phyloP scores from a whole-genome alignment of 495 filamentous ascomycete species.

The Neurospora tetraspora region DNA sequence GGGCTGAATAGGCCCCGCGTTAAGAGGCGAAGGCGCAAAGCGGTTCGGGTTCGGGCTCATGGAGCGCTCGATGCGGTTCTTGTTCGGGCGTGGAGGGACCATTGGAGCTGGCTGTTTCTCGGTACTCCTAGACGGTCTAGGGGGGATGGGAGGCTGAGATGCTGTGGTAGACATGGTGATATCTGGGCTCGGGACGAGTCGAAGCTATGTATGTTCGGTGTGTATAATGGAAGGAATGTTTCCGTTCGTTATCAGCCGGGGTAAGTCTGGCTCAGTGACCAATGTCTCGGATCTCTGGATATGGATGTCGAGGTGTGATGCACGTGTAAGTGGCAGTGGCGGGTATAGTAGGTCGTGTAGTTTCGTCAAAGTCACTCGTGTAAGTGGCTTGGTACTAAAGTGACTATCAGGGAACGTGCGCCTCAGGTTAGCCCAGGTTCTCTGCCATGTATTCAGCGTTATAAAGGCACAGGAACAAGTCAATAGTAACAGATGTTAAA shows the following conservation, averaged over 20 bases:
- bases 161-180: constrained; percentile 30
- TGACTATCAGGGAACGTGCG: background rate
- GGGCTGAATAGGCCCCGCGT: constrained; percentile 41
- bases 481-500: background rate
- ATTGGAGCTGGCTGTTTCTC: constrained; percentile 38
- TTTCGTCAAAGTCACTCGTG: background rate
- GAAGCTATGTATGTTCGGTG: background rate
- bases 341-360: constrained; percentile 5
- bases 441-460: background rate
- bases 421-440: background rate
- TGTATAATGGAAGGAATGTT: background rate
- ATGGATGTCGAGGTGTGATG: constrained; percentile 3
- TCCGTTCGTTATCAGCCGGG: background rate
- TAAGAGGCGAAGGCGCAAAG: constrained; percentile 79
- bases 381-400: background rate
- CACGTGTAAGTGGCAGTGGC: background rate
- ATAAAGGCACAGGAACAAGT: background rate
- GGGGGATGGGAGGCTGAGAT: constrained; percentile 53
- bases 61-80: constrained; percentile 61
- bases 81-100: constrained; percentile 61
- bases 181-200: background rate
- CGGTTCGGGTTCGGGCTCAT: constrained; percentile 65
- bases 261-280: background rate
- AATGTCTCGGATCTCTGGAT: background rate
- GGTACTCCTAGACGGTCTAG: constrained; percentile 47